Evolutionary conservation across 2,329 filamentous ascomycete species (phyloP).

Genomic region (Eurotiales sp.): DNA sequence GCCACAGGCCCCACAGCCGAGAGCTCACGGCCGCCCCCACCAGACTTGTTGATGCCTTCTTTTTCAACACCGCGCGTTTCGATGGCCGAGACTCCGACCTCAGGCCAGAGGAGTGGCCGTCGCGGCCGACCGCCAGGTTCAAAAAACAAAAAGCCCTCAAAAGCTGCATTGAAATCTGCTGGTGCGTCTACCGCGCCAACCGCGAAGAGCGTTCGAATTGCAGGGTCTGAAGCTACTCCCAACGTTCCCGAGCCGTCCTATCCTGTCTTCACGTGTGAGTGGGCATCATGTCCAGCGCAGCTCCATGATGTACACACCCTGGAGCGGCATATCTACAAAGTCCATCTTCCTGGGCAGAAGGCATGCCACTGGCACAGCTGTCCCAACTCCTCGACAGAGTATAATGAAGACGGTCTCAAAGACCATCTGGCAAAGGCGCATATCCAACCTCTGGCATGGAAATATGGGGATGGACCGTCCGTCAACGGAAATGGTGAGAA

Average conservation of each 20-base stretch:
- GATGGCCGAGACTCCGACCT: slow-evolving; percentile 12
- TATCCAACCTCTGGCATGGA: slow-evolving; percentile 53
- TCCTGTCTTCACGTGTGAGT: slow-evolving; percentile 54
- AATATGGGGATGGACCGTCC: slow-evolving; percentile 57
- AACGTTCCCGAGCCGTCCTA: slow-evolving; percentile 22
- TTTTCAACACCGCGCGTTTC: slow-evolving; percentile 5
- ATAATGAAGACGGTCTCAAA: slow-evolving; percentile 40
- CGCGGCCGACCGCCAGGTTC: slow-evolving; percentile 28
- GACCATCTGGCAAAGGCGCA: slow-evolving; percentile 52
- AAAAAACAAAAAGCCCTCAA: slow-evolving; percentile 24
- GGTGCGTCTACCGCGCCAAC: not conserved
- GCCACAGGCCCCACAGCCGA: slow-evolving; percentile 9
- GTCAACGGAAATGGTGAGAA: slow-evolving; percentile 55
- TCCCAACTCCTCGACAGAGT: slow-evolving; percentile 16
- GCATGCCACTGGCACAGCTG: slow-evolving; percentile 22
- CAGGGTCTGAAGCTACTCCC: slow-evolving; percentile 16
- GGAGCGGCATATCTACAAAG: slow-evolving; percentile 56
- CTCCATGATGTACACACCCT: slow-evolving; percentile 61
- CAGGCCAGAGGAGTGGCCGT: slow-evolving; percentile 14
- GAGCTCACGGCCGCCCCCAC: too few relatives aligned
- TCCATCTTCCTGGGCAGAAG: slow-evolving; percentile 43
- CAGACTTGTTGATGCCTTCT: not conserved
- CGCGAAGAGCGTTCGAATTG: slow-evolving; percentile 11
- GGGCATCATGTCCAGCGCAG: slow-evolving; percentile 54
- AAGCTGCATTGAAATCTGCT: slow-evolving; percentile 11